A percentile compares a stretch with the other conserved stretches of the same genome.
Evolutionary conservation across 139 green algal genomes (phyloP).

Genomic region (Eudorina sp.): DNA sequence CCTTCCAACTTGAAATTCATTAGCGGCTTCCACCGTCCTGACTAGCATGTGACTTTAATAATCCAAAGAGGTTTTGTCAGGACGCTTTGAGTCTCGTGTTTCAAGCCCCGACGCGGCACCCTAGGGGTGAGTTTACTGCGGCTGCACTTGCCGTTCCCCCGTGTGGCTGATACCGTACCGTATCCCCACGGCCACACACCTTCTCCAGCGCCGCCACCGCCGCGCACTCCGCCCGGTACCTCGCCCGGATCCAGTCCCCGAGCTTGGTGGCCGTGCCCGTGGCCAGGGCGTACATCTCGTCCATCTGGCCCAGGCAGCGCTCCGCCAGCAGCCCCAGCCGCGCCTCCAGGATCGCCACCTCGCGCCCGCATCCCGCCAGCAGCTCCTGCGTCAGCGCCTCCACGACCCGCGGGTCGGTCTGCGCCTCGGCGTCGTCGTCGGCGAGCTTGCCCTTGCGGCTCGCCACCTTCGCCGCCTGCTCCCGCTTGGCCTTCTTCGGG

Average conservation of each 20-base stretch:
- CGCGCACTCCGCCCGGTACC: constrained; percentile 79
- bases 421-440: constrained; percentile 38
- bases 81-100: no score
- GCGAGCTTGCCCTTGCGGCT: constrained; percentile 37
- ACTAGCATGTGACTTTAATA: no score
- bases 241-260: constrained; percentile 62
- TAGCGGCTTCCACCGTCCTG: no score
- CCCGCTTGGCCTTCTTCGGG: constrained; percentile 43
- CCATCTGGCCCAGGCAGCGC: constrained; percentile 39
- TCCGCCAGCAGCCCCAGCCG: constrained; percentile 51
- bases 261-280: constrained; percentile 44
- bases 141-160: no score
- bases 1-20: no score
- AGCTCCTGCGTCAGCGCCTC: constrained; percentile 54
- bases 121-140: no score
- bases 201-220: constrained; percentile 76
- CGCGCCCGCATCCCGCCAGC: constrained; percentile 31
- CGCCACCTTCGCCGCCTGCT: background rate
- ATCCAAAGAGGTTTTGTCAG: no score
- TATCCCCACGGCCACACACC: background rate
- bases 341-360: constrained; percentile 59
- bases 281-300: constrained; percentile 43
- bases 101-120: no score
- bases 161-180: no score
- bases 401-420: constrained; percentile 38